phyloP scores from a whole-genome alignment of 2,329 filamentous ascomycete genomes.

The Thielaviopsis ethacetica region DNA sequence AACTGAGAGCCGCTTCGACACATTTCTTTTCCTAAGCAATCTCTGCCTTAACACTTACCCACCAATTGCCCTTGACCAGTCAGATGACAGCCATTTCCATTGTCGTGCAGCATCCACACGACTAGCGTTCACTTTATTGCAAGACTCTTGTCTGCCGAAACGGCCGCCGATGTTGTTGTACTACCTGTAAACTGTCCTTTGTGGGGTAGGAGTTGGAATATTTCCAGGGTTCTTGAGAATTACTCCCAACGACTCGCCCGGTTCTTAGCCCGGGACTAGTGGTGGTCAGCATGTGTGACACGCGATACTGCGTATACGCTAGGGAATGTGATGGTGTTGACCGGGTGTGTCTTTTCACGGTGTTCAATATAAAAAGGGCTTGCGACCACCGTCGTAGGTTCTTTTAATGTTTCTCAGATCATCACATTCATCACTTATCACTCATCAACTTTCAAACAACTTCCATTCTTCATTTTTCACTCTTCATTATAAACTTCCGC shows the following conservation, averaged over 20 bases:
- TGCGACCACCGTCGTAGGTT: neutral
- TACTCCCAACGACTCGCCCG: neutral
- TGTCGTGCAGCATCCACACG: neutral
- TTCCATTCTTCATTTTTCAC: neutral
- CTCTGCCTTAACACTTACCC: neutral
- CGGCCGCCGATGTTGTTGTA: neutral
- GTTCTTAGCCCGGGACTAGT: neutral
- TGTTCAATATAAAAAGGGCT: conserved; percentile 4
- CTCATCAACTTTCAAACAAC: neutral
- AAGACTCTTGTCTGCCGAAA: neutral
- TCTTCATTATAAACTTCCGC: neutral
- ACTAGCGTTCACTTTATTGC: neutral
- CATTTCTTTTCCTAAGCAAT: neutral
- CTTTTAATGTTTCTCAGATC: neutral
- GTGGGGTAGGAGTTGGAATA: neutral
- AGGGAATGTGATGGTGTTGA: neutral
- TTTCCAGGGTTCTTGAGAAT: neutral
- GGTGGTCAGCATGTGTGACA: neutral
- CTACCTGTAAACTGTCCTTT: neutral
- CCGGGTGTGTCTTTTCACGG: conserved; percentile 8
- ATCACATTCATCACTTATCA: neutral
- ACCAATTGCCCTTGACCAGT: neutral
- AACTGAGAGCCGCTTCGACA: neutral
- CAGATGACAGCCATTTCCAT: neutral
- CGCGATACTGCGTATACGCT: neutral